Evolutionary conservation across 331 rosid species (phyloP), one percentile per base, ranked within the genome.

Genomic region (Erythrophleum ivorense): DNA sequence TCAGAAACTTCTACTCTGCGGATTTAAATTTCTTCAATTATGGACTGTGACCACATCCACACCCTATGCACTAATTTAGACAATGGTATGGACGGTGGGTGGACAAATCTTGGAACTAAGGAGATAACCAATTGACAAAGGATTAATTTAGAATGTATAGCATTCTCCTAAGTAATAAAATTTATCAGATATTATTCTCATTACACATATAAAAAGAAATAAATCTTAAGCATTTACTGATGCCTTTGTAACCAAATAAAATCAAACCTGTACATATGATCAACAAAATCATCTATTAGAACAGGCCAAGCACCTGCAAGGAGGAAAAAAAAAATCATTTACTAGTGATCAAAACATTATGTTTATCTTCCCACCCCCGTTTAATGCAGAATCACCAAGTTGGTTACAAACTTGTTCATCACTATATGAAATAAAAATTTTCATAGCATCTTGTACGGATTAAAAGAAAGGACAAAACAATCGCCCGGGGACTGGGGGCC

Each of bases 261-360:
- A 86, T 71, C 90, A 57, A 82, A 96, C 99, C 99, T 96, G 97
- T 94, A 89, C 95, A 94, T 91, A 45, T 94, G 97, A 86, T 96
- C 98, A 3, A 96, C 98, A 34, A 96, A 96, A 71, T 96, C 99
- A 89, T 96, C 99, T 70, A 96, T 88, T 75, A 96, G 84, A 83
- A 96, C 92, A 38, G 99, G 99, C 99, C 99, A 96, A 83, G 99
- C 99, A 86, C 99, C 99, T 96, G 89, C 79, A 89, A 76, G 82
- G 49, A 65, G 31, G 72, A 48, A 21, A 21, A 64, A 59, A 14
- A 62, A 2, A 3, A 12, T 78, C 77, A 43, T 71, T 64, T 9
- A 58, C 70, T 67, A 16, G 29, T 49, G 45, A 71, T 7, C 54
- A 50, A 64, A 76, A 57, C 68, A 86, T 70, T 58, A 70, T 52